These are phyloP conservation scores for Neophaeococcomyces aloes DNA, from an alignment of 2,329 filamentous ascomycete genomes.

Conservation along the genomic window DNA sequence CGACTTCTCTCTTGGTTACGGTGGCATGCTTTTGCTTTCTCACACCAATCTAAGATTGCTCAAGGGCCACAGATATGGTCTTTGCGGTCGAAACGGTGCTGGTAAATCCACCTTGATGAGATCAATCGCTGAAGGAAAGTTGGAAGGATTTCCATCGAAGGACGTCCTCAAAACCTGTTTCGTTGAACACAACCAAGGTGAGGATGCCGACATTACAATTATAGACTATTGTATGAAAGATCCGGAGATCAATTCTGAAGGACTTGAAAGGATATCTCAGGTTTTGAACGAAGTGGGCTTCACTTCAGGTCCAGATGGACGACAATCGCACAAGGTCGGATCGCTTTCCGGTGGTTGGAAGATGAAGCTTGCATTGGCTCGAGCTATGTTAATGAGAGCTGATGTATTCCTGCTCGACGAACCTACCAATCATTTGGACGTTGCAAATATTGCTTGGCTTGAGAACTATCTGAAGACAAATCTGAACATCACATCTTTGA, in stretches of 20 bases:
- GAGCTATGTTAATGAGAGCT: conserved; percentile 94
- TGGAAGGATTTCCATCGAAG: conserved; percentile 90
- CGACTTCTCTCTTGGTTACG: conserved; percentile 93
- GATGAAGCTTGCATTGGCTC: conserved; percentile 95
- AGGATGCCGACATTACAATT: conserved; percentile 93
- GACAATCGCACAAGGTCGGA: conserved; percentile 81
- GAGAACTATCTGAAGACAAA: conserved; percentile 93
- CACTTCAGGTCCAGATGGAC: conserved; percentile 75
- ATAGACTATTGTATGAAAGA: conserved; percentile 87
- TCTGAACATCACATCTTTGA: conserved; percentile 90
- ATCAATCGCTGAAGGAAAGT: conserved; percentile 86
- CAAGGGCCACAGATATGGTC: conserved; percentile 93
- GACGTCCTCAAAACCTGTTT: conserved; percentile 93
- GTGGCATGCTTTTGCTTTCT: conserved; percentile 90
- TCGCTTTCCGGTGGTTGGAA: conserved; percentile 98
- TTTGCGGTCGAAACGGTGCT: conserved; percentile 92
- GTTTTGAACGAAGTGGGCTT: conserved; percentile 91
- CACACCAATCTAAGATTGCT: conserved; percentile 90
- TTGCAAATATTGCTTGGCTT: conserved; percentile 91
- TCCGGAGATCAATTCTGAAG: conserved; percentile 69
- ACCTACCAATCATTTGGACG: conserved; percentile 97
- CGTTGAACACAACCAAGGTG: conserved; percentile 97
- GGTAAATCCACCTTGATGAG: conserved; percentile 99
- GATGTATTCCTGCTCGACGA: conserved; percentile 95
- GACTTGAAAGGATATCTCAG: conserved; percentile 66